Percentiles rank a stretch among this genome's conserved stretches.
Evolutionary conservation across 2,329 filamentous ascomycete genomes (phyloP).

Genomic region (Colletotrichum trifolii): DNA sequence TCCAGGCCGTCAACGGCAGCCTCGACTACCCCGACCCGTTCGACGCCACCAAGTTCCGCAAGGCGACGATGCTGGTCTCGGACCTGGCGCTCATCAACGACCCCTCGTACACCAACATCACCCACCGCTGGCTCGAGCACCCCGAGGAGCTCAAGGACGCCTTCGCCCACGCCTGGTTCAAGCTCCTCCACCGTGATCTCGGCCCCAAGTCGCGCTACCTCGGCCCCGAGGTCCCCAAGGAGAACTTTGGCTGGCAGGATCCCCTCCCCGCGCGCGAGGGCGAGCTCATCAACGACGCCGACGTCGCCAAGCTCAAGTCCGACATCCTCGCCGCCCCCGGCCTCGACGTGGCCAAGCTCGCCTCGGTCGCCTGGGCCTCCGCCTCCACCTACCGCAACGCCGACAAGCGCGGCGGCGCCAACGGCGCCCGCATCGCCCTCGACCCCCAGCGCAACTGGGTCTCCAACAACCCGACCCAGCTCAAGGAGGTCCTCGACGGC

Average conservation of each 20-base stretch:
- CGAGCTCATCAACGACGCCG: conserved; percentile 69
- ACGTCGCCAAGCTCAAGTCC: conserved; percentile 75
- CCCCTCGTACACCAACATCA: conserved; percentile 80
- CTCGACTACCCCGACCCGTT: conserved; percentile 77
- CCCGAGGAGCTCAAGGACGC: conserved; percentile 75
- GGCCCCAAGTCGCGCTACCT: conserved; percentile 77
- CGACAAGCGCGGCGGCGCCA: conserved; percentile 86
- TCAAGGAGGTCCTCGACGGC: conserved; percentile 69
- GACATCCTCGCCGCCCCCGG: conserved; percentile 72
- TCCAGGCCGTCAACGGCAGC: conserved; percentile 76
- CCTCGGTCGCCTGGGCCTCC: conserved; percentile 75
- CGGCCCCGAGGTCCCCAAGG: conserved; percentile 78
- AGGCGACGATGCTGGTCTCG: conserved; percentile 80
- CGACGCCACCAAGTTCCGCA: conserved; percentile 77
- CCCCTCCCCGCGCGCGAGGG: conserved; percentile 71
- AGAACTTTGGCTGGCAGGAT: conserved; percentile 81
- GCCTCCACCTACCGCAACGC: conserved; percentile 78
- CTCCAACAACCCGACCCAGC: conserved; percentile 77
- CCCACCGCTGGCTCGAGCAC: conserved; percentile 75
- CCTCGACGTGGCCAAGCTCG: conserved; percentile 68
- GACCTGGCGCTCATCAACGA: conserved; percentile 80
- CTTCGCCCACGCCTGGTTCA: conserved; percentile 83
- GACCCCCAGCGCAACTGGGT: conserved; percentile 78
- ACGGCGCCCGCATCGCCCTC: conserved; percentile 81
- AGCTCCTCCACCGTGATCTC: conserved; percentile 84